Evolutionary conservation across 1,284 basidiomycete species (phyloP).

Genomic region (Fistulinella cinereoalba): DNA sequence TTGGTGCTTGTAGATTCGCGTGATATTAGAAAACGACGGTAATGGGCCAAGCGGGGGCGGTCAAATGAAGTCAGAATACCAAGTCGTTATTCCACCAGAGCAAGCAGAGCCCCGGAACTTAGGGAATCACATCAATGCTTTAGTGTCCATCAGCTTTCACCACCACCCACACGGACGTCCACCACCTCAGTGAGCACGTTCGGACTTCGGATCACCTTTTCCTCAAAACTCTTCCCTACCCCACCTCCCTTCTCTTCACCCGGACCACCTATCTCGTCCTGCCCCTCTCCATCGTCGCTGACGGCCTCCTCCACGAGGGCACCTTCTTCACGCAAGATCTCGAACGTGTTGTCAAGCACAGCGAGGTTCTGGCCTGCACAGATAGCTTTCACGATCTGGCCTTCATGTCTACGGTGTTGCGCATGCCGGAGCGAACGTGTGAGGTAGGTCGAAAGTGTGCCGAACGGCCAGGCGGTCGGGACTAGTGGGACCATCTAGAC

Average conservation of each 20-base stretch:
- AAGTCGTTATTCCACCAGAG: too few relatives aligned
- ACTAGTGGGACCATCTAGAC: conserved; percentile 70
- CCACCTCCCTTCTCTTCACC: conserved; percentile 16
- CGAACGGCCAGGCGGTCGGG: conserved; percentile 74
- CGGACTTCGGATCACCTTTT: conserved; percentile 23
- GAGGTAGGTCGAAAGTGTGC: conserved; percentile 72
- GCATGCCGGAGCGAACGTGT: conserved; percentile 73
- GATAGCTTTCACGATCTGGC: conserved; percentile 69
- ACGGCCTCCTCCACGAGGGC: conserved; percentile 63
- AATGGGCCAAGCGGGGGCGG: too few relatives aligned
- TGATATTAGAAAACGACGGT: too few relatives aligned
- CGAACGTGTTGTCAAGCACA: conserved; percentile 25
- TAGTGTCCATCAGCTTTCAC: conserved; percentile 5
- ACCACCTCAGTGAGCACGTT: conserved; percentile 12
- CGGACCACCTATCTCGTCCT: conserved; percentile 33
- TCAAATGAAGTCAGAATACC: too few relatives aligned
- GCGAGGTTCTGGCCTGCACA: conserved; percentile 69
- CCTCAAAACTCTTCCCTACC: conserved; percentile 27
- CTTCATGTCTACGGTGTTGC: conserved; percentile 69
- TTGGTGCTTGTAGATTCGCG: too few relatives aligned
- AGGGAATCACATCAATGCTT: too few relatives aligned
- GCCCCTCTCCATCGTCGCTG: conserved; percentile 44
- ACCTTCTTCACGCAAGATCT: conserved; percentile 57
- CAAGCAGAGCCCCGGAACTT: too few relatives aligned
- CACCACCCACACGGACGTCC: conserved; percentile 13